Base-by-base conservation (phyloP, 2,329 filamentous ascomycete species). In the Fusarium longipes region DNA sequence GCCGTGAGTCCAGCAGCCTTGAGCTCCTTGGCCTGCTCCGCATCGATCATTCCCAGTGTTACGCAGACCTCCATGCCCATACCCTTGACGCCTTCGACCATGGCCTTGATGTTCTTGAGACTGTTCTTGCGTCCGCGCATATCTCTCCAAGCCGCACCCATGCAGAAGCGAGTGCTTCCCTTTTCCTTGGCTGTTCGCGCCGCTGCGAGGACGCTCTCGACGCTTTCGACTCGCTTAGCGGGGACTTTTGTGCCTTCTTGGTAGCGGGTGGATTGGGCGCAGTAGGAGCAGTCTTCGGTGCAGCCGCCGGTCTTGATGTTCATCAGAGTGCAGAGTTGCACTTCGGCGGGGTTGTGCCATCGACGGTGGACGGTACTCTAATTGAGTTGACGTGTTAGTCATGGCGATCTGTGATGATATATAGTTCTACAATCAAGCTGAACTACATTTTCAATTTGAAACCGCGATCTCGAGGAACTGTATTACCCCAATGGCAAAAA, bases 241-340 rank as follows among this genome's bases (percentile, higher is more conserved):
- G 92, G 87, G 30, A 97, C 85, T 9, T 93, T 92, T 6, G 93
- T 89, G 38, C 91, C 92, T 35, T 92, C 83, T 59, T 86, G 80
- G 84, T 97, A 91, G 25, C 92, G 90, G 8, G 92, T 93, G 6
- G 93, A 94, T 79, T 97, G 93, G 4, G 93, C 92, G 78, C 93
- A 97, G 86, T 97, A 97, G 24, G 91, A 93, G 81, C 93, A 97
- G 79, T 97, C 93, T 78, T 97, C 93, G 71, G 88, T 93, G 80
- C 93, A 97, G 45, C 93, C 93, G 54, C 93, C 93, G 10, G 93
- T 96, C 78, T 97, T 97, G 83, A 97, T 97, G 83, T 96, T 97
- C 92, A 97, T 96, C 59, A 97, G 84, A 0, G 93, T 97, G 82
- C 93, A 97, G 80, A 97, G 91, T 79, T 97, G 93, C 66, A 97